Evolutionary conservation across 2,329 filamentous ascomycete genomes (phyloP).

Genomic region (Cladosporium sp.): DNA sequence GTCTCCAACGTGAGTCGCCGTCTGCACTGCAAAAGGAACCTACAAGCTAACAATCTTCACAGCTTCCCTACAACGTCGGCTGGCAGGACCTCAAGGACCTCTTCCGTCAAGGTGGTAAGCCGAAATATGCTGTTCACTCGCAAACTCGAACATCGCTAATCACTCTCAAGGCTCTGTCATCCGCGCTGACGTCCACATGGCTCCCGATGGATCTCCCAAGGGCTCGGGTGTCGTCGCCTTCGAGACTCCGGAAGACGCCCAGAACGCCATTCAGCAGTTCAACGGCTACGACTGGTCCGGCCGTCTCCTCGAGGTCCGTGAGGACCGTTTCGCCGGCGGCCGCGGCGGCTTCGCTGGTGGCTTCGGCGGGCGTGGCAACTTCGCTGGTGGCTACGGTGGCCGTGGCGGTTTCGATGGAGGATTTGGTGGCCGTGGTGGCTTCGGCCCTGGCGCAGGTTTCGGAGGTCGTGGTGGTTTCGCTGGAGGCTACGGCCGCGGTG

Average conservation of each 20-base stretch:
- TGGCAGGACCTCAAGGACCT: constrained; percentile 99
- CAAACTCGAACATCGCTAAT: constrained; percentile 22
- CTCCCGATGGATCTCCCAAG: constrained; percentile 89
- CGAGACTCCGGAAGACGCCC: constrained; percentile 89
- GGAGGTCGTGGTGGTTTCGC: constrained; percentile 47
- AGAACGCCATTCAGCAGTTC: constrained; percentile 94
- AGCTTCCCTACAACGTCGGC: constrained; percentile 96
- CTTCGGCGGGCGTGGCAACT: constrained; percentile 39
- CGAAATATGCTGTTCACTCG: constrained; percentile 22
- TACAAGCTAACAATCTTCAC: constrained; percentile 31
- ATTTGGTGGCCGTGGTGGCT: constrained; percentile 33
- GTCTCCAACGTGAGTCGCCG: constrained; percentile 86
- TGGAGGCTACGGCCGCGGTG: constrained; percentile 53
- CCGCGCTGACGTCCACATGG: constrained; percentile 90
- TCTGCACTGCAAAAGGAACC: neutral
- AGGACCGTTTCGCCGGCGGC: constrained; percentile 86
- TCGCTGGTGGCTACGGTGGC: constrained; percentile 46
- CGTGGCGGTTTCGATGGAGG: constrained; percentile 47
- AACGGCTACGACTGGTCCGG: constrained; percentile 99
- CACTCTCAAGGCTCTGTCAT: constrained; percentile 71
- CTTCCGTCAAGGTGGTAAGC: constrained; percentile 95
- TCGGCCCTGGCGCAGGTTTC: constrained; percentile 49
- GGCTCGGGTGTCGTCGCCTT: constrained; percentile 97
- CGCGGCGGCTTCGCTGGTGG: constrained; percentile 37
- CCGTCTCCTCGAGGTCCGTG: constrained; percentile 86